Evolutionary conservation across 176 grass and related monocot species (phyloP).

Genomic region (Canna indica): DNA sequence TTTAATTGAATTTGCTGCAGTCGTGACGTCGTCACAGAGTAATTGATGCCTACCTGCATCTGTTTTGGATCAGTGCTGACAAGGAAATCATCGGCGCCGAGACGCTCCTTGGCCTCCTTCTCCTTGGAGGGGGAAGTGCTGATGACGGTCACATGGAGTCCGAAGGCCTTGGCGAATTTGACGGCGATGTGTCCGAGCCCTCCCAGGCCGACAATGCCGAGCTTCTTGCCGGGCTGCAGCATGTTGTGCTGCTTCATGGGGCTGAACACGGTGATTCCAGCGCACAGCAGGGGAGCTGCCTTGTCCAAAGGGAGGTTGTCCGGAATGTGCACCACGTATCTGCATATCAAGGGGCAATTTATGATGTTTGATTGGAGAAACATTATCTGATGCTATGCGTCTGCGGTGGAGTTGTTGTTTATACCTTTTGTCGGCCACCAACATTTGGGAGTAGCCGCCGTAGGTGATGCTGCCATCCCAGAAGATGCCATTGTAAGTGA

Average conservation of each 20-base stretch:
- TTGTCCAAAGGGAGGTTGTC: constrained; percentile 46
- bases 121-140: constrained; percentile 71
- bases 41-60: constrained; percentile 34
- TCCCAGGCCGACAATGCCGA: constrained; percentile 57
- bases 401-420: too few relatives aligned
- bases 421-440: constrained; percentile 52
- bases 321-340: constrained; percentile 50
- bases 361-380: too few relatives aligned
- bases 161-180: constrained; percentile 72
- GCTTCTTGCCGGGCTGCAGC: constrained; percentile 32
- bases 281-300: constrained; percentile 52
- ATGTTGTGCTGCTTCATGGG: constrained; percentile 68
- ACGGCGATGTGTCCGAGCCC: constrained; percentile 62
- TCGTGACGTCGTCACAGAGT: neutral
- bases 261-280: constrained; percentile 62
- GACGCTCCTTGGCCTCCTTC: constrained; percentile 40
- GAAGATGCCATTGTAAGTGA: constrained; percentile 81
- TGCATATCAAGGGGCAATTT: neutral
- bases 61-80: constrained; percentile 39
- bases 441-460: constrained; percentile 67
- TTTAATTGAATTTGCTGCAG: neutral
- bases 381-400: too few relatives aligned
- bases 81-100: constrained; percentile 49
- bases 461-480: constrained; percentile 85
- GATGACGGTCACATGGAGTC: constrained; percentile 42